Evolutionary conservation across 345 rosid species (phyloP).

Genomic region (Brassica napus): Da-Ae NC_063436.1:22964501-22965000

Average conservation of each 20-base stretch:
- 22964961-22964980: not conserved
- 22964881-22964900: constrained; percentile 83
- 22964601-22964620: not conserved
- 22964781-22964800: constrained; percentile 89
- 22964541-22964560: not conserved
- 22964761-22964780: constrained; percentile 87
- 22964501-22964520: not conserved
- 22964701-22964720: constrained; percentile 86
- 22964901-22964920: constrained; percentile 80
- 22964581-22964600: not conserved
- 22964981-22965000: not conserved
- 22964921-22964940: constrained; percentile 77
- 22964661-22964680: constrained; percentile 73
- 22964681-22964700: constrained; percentile 89
- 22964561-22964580: not conserved
- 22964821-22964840: constrained; percentile 74
- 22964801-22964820: constrained; percentile 86
- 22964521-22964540: not conserved
- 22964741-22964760: constrained; percentile 77
- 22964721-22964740: constrained; percentile 85
- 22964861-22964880: constrained; percentile 94
- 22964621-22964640: not conserved
- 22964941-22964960: constrained; percentile 55
- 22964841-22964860: constrained; percentile 98
- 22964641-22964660: not conserved